Percentiles rank a stretch among this genome's conserved stretches.
phyloP scores from a whole-genome alignment of 2,329 filamentous ascomycete species.

The Pseudovirgaria hyperparasitica region DNA sequence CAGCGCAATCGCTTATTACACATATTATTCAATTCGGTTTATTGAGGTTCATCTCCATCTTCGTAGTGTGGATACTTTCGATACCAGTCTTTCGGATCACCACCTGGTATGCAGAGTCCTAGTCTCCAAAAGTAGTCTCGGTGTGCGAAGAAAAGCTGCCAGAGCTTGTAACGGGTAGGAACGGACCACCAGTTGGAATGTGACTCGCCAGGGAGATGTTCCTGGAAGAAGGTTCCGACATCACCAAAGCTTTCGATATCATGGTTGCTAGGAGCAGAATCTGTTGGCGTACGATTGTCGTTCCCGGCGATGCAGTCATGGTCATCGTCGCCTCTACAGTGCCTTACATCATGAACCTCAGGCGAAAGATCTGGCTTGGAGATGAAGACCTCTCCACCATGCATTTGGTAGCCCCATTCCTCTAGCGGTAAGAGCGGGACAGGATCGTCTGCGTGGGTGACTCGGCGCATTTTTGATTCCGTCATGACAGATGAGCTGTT shows the following conservation, averaged over 20 bases:
- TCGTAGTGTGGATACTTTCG: constrained; percentile 26
- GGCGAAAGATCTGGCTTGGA: constrained; percentile 58
- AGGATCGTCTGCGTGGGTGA: constrained; percentile 80
- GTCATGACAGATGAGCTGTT: constrained; percentile 5
- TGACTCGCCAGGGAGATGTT: constrained; percentile 10
- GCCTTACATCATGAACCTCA: constrained; percentile 50
- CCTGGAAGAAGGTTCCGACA: no score
- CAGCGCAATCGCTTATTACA: constrained; percentile 1
- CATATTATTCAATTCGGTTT: constrained; percentile 2
- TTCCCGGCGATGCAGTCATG: constrained; percentile 55
- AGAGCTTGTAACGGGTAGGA: constrained; percentile 57
- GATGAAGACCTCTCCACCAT: constrained; percentile 83
- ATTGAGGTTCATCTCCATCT: constrained; percentile 10
- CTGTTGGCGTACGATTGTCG: constrained; percentile 12
- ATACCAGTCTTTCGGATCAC: constrained; percentile 56
- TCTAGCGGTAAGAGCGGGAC: constrained; percentile 74
- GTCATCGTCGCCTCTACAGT: constrained; percentile 64
- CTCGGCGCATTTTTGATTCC: constrained; percentile 50
- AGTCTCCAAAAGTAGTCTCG: constrained; percentile 94
- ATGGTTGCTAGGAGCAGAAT: constrained; percentile 1
- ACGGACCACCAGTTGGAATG: constrained; percentile 29
- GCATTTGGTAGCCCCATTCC: constrained; percentile 80
- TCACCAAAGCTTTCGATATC: no score
- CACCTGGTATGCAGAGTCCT: constrained; percentile 76
- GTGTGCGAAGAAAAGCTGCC: constrained; percentile 88